Percentiles rank a stretch among this genome's conserved stretches.
Conservation (phyloP, 768 basidiomycete species). For the Hericium rajendrae region DNA sequence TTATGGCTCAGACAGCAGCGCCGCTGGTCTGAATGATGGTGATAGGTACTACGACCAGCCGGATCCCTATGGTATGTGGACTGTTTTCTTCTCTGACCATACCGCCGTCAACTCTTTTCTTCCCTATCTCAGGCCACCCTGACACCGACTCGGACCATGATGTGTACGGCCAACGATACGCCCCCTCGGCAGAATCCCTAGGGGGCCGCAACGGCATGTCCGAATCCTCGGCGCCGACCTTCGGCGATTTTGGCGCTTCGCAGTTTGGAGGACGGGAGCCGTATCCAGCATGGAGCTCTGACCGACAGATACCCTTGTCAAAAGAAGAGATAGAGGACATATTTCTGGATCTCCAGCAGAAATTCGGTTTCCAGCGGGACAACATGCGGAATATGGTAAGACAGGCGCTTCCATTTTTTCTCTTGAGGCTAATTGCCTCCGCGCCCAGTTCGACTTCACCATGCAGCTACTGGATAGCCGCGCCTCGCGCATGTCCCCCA, state of each 20-base stretch:
- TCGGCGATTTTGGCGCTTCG: constrained; percentile 49
- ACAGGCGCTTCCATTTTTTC: neutral
- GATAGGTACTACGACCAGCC: constrained; percentile 56
- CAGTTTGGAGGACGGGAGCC: constrained; percentile 54
- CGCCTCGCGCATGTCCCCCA: constrained; percentile 94
- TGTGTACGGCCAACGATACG: constrained; percentile 57
- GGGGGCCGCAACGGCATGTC: constrained; percentile 52
- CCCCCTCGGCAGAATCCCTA: constrained; percentile 70
- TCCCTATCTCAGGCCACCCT: constrained; percentile 42
- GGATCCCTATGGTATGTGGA: constrained; percentile 38
- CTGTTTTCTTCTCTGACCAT: neutral
- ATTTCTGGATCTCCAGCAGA: constrained; percentile 93
- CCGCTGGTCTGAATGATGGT: constrained; percentile 36
- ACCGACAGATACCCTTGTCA: constrained; percentile 90
- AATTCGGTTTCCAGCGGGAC: constrained; percentile 96
- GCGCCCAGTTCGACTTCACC: constrained; percentile 79
- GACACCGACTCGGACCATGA: constrained; percentile 82
- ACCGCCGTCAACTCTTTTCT: neutral
- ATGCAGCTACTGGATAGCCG: constrained; percentile 97
- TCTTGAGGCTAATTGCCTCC: neutral
- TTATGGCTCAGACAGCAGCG: constrained; percentile 62
- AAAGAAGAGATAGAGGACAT: constrained; percentile 99
- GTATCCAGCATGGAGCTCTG: constrained; percentile 90
- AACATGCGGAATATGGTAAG: constrained; percentile 91
- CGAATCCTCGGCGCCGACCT: constrained; percentile 67